Evolutionary conservation across 225 moss, liverwort and hornwort genomes (phyloP).

Genomic region (Lunularia cruciata): DNA sequence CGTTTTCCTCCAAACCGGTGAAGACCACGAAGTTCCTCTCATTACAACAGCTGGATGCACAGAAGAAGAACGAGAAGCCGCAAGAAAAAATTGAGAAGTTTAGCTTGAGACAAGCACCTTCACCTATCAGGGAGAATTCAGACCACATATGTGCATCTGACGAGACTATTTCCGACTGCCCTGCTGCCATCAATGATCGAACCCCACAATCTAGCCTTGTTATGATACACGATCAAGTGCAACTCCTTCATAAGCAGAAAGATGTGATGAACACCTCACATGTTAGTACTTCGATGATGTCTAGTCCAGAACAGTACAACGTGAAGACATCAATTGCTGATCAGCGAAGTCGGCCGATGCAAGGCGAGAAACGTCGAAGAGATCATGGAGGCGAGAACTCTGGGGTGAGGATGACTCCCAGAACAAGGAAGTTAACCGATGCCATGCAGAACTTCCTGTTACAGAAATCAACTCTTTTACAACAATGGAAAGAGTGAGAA

Average conservation of each 20-base stretch:
- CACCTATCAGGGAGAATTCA: slow-evolving; percentile 4
- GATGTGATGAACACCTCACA: not conserved
- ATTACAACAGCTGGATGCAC: slow-evolving; percentile 34
- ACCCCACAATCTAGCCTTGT: slow-evolving; percentile 14
- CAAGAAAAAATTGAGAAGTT: not conserved
- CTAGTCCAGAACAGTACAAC: not conserved
- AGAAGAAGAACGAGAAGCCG: slow-evolving; percentile 21
- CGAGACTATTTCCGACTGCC: slow-evolving; percentile 37
- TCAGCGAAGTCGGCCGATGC: not conserved
- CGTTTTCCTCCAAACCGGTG: slow-evolving; percentile 6
- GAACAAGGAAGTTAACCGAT: slow-evolving; percentile 87
- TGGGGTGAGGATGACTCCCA: slow-evolving; percentile 74
- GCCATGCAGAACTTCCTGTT: slow-evolving; percentile 92
- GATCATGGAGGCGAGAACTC: slow-evolving; percentile 24
- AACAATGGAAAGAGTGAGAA: slow-evolving; percentile 81
- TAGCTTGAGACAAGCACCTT: not conserved
- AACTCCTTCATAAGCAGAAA: slow-evolving; percentile 9
- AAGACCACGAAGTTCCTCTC: slow-evolving; percentile 43
- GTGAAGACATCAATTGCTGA: not conserved
- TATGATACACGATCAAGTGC: not conserved
- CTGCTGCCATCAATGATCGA: slow-evolving; percentile 1
- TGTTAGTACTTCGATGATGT: slow-evolving; percentile 14
- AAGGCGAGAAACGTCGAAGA: not conserved
- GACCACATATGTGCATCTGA: slow-evolving; percentile 38
- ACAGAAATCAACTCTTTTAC: slow-evolving; percentile 68